These are phyloP conservation scores for Chlorophyllum brunneum DNA, from an alignment of 768 basidiomycete genomes.

Conservation along the genomic window DNA sequence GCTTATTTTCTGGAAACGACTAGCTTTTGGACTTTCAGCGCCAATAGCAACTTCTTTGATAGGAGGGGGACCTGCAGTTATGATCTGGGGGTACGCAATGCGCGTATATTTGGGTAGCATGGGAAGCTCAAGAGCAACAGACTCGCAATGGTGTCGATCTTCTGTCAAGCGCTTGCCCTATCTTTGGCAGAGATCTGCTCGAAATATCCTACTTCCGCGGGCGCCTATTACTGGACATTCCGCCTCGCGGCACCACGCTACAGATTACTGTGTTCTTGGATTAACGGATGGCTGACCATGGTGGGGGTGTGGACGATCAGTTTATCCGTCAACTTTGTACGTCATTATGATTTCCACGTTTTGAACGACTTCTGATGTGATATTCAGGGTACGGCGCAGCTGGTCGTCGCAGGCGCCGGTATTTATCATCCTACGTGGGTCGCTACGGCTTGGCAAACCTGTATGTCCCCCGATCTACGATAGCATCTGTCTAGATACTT, in stretches of 20 bases:
- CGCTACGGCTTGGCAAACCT: conserved; percentile 57
- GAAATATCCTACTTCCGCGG: conserved; percentile 58
- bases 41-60: conserved; percentile 54
- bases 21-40: conserved; percentile 53
- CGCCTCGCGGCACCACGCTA: conserved; percentile 50
- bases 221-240: conserved; percentile 67
- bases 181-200: conserved; percentile 59
- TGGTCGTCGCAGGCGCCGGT: conserved; percentile 54
- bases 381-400: conserved; percentile 49
- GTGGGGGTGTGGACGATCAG: conserved; percentile 69
- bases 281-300: conserved; percentile 66
- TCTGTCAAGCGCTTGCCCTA: conserved; percentile 45
- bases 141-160: conserved; percentile 46
- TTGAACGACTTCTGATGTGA: no score
- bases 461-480: conserved; percentile 24
- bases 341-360: conserved; percentile 11
- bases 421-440: conserved; percentile 59
- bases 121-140: conserved; percentile 21
- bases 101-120: not conserved
- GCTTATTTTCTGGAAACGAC: no score
- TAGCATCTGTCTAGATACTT: not conserved
- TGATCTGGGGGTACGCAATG: conserved; percentile 52
- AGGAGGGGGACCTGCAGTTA: conserved; percentile 51
- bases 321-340: conserved; percentile 62
- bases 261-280: conserved; percentile 54